Conservation (phyloP, 306 rosid species). For the Citrullus mucosospermus region DNA sequence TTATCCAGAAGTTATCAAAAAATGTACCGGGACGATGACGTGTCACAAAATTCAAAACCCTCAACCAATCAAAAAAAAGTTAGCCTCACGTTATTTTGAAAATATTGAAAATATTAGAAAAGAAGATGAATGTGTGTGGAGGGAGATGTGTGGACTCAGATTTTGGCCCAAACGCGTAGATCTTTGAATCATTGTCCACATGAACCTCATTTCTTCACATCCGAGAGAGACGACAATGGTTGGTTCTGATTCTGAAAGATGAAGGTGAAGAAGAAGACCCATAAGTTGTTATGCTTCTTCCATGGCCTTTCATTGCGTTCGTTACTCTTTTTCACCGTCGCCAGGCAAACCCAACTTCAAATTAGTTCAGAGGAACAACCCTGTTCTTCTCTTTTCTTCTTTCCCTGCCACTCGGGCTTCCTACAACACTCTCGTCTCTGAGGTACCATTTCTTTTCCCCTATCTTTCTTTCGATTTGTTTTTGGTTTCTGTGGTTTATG, state of each 20-base stretch:
- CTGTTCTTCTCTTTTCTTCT: conserved; percentile 32
- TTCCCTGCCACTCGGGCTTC: conserved; percentile 31
- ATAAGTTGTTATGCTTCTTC: conserved; percentile 49
- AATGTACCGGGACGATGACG: conserved; percentile 23
- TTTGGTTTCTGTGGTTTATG: neutral
- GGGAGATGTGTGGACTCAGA: conserved; percentile 22
- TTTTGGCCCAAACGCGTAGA: conserved; percentile 23
- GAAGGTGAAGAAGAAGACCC: conserved; percentile 27
- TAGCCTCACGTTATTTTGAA: neutral
- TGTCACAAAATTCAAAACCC: conserved; percentile 25
- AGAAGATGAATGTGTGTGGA: conserved; percentile 31
- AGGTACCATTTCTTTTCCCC: conserved; percentile 27
- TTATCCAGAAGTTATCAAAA: conserved; percentile 58
- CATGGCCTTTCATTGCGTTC: conserved; percentile 73
- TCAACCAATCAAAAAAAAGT: conserved; percentile 9
- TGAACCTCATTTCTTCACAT: conserved; percentile 28
- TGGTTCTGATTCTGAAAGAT: conserved; percentile 36
- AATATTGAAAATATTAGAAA: neutral
- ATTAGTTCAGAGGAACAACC: conserved; percentile 28
- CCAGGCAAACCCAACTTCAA: conserved; percentile 19
- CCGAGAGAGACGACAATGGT: conserved; percentile 31
- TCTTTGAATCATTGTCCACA: conserved; percentile 36
- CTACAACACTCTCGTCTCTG: conserved; percentile 63
- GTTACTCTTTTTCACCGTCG: conserved; percentile 39
- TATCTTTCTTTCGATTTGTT: neutral